Evolutionary conservation across 148 eudicot genomes (phyloP).

Genomic region (Persicaria tinctoria): DNA sequence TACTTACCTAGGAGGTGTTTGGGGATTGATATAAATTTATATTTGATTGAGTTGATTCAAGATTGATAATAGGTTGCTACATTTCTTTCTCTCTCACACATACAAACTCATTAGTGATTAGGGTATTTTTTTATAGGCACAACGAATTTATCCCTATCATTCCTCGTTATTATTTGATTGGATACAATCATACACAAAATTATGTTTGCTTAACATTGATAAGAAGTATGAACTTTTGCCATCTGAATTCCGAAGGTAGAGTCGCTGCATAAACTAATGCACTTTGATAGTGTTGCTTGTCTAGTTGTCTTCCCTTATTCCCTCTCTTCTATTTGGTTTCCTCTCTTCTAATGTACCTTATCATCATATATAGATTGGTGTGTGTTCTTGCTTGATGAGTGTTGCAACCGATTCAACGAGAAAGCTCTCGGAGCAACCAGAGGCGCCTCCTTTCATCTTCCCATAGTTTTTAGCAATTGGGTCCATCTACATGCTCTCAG

Average conservation of each 20-base stretch:
- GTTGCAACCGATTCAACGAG: constrained; percentile 93
- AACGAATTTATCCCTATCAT: too few species aligned
- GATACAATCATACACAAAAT: too few species aligned
- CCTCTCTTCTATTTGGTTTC: neutral
- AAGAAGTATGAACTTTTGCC: neutral
- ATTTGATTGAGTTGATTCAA: too few species aligned
- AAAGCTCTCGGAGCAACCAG: constrained; percentile 88
- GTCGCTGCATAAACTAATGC: neutral
- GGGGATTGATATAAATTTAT: too few species aligned
- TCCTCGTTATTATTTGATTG: too few species aligned
- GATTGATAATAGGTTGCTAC: too few species aligned
- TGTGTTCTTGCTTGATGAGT: constrained; percentile 75
- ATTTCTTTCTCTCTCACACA: too few species aligned
- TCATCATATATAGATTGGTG: constrained; percentile 28
- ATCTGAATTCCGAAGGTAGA: neutral
- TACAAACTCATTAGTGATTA: too few species aligned
- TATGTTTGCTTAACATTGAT: too few species aligned
- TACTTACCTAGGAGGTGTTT: too few species aligned
- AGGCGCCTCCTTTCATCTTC: constrained; percentile 86
- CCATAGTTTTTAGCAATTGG: constrained; percentile 70
- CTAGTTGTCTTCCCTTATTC: neutral
- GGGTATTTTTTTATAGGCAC: too few species aligned
- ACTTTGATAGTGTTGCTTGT: neutral
- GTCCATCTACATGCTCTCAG: constrained; percentile 39
- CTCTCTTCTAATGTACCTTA: neutral